Percentiles rank a stretch among this genome's conserved stretches.
Conservation (phyloP, 2,329 filamentous ascomycete genomes). For the Allantophomopsis cytisporea region DNA sequence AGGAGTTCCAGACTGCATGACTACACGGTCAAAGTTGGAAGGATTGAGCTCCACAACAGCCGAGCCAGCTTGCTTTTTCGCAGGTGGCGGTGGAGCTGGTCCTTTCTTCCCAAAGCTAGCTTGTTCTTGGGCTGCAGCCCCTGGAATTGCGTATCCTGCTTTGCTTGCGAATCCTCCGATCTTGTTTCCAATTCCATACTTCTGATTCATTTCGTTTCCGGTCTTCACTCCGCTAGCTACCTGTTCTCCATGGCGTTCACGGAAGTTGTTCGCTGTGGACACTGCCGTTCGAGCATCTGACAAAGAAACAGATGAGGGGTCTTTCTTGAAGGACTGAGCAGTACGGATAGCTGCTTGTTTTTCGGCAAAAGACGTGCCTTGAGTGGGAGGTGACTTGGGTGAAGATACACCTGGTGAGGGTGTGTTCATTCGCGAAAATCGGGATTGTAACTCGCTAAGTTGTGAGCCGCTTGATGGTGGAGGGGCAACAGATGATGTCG, state of each 20-base stretch:
- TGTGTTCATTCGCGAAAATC: constrained; percentile 13
- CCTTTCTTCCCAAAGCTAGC: constrained; percentile 14
- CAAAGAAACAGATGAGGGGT: constrained; percentile 35
- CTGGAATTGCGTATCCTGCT: not conserved
- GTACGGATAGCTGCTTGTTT: constrained; percentile 40
- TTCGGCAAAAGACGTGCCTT: constrained; percentile 36
- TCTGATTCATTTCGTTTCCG: constrained; percentile 17
- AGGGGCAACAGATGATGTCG: constrained; percentile 10
- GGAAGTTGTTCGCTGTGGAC: constrained; percentile 41
- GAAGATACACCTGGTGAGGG: constrained; percentile 12
- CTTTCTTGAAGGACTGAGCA: constrained; percentile 31
- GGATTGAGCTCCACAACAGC: not conserved
- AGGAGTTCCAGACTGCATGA: constrained; percentile 72
- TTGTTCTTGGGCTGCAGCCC: not conserved
- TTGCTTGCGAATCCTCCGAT: constrained; percentile 10
- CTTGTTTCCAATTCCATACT: constrained; percentile 18
- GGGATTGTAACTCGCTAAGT: constrained; percentile 20
- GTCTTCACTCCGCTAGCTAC: constrained; percentile 35
- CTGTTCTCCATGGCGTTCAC: constrained; percentile 44
- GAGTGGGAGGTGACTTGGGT: constrained; percentile 15
- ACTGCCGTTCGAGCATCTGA: constrained; percentile 34
- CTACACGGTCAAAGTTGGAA: constrained; percentile 73
- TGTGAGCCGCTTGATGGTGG: constrained; percentile 9
- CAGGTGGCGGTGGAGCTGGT: constrained; percentile 20
- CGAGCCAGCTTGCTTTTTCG: constrained; percentile 14